These are phyloP conservation scores for Bipolaris oryzae DNA, from an alignment of 2,329 filamentous ascomycete species.

Conservation along the genomic window DNA sequence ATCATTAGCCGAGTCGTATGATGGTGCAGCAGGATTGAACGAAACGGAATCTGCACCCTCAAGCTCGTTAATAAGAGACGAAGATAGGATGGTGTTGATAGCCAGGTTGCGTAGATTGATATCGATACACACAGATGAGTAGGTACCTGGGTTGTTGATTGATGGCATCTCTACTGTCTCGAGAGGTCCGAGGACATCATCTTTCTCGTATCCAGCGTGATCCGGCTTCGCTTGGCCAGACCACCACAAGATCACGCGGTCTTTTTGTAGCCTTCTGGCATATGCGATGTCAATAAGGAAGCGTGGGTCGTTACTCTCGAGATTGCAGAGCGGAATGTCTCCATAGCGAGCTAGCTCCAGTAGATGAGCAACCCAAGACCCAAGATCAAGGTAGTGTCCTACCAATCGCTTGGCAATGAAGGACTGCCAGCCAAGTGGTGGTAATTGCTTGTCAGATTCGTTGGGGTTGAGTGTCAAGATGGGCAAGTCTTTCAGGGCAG, in stretches of 20 bases:
- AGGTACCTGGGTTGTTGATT: slow-evolving; percentile 91
- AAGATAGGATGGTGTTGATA: slow-evolving; percentile 97
- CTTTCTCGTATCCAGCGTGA: slow-evolving; percentile 93
- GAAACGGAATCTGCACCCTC: slow-evolving; percentile 87
- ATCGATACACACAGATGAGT: slow-evolving; percentile 95
- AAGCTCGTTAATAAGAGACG: slow-evolving; percentile 93
- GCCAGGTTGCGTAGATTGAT: slow-evolving; percentile 90
- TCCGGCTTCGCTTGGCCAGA: slow-evolving; percentile 85
- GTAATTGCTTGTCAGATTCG: slow-evolving; percentile 81
- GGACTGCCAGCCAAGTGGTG: slow-evolving; percentile 90
- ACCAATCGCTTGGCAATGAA: slow-evolving; percentile 87
- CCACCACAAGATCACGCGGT: slow-evolving; percentile 97
- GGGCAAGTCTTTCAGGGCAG: slow-evolving; percentile 82
- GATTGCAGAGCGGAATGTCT: slow-evolving; percentile 91
- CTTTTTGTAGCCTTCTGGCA: slow-evolving; percentile 84
- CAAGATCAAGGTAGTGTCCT: slow-evolving; percentile 89
- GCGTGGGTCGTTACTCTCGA: slow-evolving; percentile 90
- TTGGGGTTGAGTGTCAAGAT: slow-evolving; percentile 82
- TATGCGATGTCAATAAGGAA: slow-evolving; percentile 97
- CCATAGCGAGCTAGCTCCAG: slow-evolving; percentile 88
- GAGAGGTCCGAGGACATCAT: slow-evolving; percentile 81
- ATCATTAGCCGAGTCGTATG: slow-evolving; percentile 65
- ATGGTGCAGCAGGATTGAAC: slow-evolving; percentile 75
- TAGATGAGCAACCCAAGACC: slow-evolving; percentile 88
- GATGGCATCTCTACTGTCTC: slow-evolving; percentile 91